A percentile compares a stretch with the other conserved stretches of the same genome.
These are phyloP conservation scores for Rhinocladiella mackenziei DNA, from an alignment of 2,329 filamentous ascomycete genomes.

Conservation along the genomic window DNA sequence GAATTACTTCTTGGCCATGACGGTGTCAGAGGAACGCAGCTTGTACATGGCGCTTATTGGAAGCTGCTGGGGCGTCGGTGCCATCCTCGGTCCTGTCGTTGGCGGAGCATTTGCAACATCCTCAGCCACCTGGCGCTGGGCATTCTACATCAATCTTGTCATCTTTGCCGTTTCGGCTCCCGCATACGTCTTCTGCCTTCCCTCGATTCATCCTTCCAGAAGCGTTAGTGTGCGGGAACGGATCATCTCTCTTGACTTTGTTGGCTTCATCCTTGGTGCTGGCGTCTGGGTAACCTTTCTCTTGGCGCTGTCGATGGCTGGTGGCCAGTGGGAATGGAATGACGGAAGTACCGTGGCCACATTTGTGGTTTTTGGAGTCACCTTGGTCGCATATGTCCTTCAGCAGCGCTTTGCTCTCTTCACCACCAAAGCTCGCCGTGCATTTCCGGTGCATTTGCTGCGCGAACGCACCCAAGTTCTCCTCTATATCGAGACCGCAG, in stretches of 20 bases:
- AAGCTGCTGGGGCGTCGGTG: constrained; percentile 35
- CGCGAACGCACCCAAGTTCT: constrained; percentile 37
- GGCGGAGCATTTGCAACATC: constrained; percentile 35
- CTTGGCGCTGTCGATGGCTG: constrained; percentile 52
- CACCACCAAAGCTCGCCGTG: constrained; percentile 42
- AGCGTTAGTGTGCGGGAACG: constrained; percentile 26
- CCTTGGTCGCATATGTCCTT: constrained; percentile 43
- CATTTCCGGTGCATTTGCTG: constrained; percentile 51
- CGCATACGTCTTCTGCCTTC: constrained; percentile 46
- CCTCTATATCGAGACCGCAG: constrained; percentile 42
- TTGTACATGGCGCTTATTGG: constrained; percentile 35
- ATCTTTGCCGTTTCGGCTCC: constrained; percentile 44
- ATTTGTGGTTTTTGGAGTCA: constrained; percentile 46
- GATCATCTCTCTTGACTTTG: constrained; percentile 40
- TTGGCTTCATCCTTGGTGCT: constrained; percentile 45
- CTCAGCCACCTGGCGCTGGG: constrained; percentile 36
- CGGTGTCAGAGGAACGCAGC: constrained; percentile 21
- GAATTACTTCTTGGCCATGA: constrained; percentile 56
- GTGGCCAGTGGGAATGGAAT: constrained; percentile 47
- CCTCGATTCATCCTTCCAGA: constrained; percentile 29
- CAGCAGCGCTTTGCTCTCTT: constrained; percentile 46
- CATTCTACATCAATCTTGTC: constrained; percentile 56
- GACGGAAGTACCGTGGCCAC: constrained; percentile 44
- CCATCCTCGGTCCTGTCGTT: constrained; percentile 37
- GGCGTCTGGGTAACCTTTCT: constrained; percentile 42